phyloP scores from a whole-genome alignment of 2,329 filamentous ascomycete species.

The Botrytis cinerea region DNA sequence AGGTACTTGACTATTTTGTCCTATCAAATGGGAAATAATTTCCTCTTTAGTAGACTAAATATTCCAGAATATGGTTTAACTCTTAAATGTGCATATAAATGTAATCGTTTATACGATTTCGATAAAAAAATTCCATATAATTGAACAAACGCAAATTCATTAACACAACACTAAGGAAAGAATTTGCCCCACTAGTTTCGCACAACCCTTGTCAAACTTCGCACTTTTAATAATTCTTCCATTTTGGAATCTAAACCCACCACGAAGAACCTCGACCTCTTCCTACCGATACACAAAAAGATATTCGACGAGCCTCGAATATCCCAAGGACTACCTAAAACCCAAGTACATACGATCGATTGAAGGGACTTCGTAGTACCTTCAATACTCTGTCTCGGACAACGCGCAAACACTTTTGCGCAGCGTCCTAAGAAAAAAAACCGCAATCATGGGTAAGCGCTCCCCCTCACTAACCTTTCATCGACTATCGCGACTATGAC shows the following conservation, averaged over 20 bases:
- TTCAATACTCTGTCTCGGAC: conserved; percentile 34
- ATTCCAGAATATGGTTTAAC: background rate
- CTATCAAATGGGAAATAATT: background rate
- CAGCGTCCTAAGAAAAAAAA: conserved; percentile 46
- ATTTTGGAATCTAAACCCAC: conserved; percentile 18
- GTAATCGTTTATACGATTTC: background rate
- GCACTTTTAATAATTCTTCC: conserved; percentile 22
- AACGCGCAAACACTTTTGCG: conserved; percentile 44
- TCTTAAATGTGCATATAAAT: background rate
- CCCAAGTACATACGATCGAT: conserved; percentile 14
- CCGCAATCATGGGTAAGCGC: conserved; percentile 63
- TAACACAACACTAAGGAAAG: background rate
- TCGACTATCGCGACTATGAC: conserved; percentile 17
- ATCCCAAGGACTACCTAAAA: background rate
- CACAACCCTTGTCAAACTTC: conserved; percentile 22
- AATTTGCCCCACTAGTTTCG: conserved; percentile 22
- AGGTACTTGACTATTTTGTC: background rate
- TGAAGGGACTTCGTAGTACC: conserved; percentile 34
- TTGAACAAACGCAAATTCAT: background rate
- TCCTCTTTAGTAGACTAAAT: background rate
- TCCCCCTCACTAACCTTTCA: conserved; percentile 27
- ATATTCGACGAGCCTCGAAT: conserved; percentile 23
- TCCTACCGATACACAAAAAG: conserved; percentile 13
- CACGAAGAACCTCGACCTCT: conserved; percentile 20
- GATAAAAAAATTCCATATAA: background rate